These are phyloP conservation scores for Aspergillus aculeatinus DNA, from an alignment of 2,329 filamentous ascomycete genomes.

Conservation along the genomic window DNA sequence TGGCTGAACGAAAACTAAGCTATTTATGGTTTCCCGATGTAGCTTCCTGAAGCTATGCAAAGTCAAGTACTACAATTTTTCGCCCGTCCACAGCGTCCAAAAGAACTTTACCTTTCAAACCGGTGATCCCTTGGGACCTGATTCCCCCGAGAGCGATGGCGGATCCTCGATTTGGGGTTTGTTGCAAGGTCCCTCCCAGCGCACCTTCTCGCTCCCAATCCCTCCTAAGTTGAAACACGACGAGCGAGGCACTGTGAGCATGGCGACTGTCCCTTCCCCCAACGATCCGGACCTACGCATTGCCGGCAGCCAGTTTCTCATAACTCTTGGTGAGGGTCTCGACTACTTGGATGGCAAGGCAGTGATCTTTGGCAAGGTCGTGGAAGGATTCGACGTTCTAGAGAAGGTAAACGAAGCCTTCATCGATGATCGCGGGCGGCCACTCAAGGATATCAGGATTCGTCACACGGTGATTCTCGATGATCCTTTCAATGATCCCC, in stretches of 20 bases:
- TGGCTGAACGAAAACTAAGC: conserved; percentile 61
- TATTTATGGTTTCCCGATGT: conserved; percentile 36
- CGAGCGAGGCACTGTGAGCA: conserved; percentile 90
- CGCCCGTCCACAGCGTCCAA: conserved; percentile 86
- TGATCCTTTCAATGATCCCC: conserved; percentile 84
- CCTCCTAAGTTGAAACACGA: conserved; percentile 83
- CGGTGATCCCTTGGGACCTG: conserved; percentile 87
- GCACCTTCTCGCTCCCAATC: conserved; percentile 80
- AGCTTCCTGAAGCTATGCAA: conserved; percentile 99
- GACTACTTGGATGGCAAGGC: conserved; percentile 91
- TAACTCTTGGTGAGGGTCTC: conserved; percentile 84
- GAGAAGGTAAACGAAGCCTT: conserved; percentile 93
- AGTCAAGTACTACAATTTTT: conserved; percentile 98
- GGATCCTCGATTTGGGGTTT: conserved; percentile 91
- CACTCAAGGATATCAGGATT: conserved; percentile 91
- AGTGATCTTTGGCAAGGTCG: conserved; percentile 92
- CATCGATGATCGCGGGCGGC: conserved; percentile 79
- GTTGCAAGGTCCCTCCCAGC: conserved; percentile 66
- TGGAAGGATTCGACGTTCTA: conserved; percentile 90
- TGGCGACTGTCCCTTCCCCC: conserved; percentile 82
- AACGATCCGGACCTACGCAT: conserved; percentile 77
- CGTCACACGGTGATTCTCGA: conserved; percentile 90
- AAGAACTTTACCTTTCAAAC: conserved; percentile 96
- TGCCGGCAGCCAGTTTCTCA: conserved; percentile 88
- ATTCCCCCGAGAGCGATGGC: conserved; percentile 81